Base-by-base conservation (phyloP, 306 rosid species). In the Begonia masoniana region DNA sequence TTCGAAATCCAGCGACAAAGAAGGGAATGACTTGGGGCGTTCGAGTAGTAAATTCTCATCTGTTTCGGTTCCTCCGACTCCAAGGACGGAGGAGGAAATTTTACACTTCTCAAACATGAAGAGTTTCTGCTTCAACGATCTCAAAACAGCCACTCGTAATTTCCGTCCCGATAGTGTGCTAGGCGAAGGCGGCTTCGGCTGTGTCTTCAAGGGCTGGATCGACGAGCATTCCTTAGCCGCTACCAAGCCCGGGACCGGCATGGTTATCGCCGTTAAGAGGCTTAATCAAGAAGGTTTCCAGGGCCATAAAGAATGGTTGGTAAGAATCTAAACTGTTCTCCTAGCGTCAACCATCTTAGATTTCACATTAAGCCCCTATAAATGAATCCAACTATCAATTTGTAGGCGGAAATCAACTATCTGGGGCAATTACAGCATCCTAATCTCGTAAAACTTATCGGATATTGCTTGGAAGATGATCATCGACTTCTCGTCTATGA, bases 251-350 rank as follows among this genome's bases (percentile, higher is more conserved):
- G 94, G 99, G 41, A 83, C 80, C 16, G 99, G 99, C 51, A 55
- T 75, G 51, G 81, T 92, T 68, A 86, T 92, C 64, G 99, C 99
- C 31, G 99, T 70, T 12, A 92, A 92, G 78, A 84, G 75, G 78
- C 96, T 83, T 56, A 92, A 92, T 74, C 99, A 83, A 72, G 99
- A 92, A 71, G 84, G 99, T 67, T 60, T 68, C 4, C 99, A 92
- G 69, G 99, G 99, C 62, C 99, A 92, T 81, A 81, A 73, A 71
- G 99, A 92, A 70, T 92, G 99, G 99, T 55, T 92, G 96, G 99
- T 91, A 76, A 83, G 99, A 81, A 12, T 64, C 26, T 17, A 13
- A 51, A 10, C 57, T 3, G 14, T 43, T 41, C 39, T 21, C 50
- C 43, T 0, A 3, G 24, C 52, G 2, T 39, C 14, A 12, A 10